These are phyloP conservation scores for Malus hybrid DNA, from an alignment of 331 rosid species.

Conservation along the genomic window DNA sequence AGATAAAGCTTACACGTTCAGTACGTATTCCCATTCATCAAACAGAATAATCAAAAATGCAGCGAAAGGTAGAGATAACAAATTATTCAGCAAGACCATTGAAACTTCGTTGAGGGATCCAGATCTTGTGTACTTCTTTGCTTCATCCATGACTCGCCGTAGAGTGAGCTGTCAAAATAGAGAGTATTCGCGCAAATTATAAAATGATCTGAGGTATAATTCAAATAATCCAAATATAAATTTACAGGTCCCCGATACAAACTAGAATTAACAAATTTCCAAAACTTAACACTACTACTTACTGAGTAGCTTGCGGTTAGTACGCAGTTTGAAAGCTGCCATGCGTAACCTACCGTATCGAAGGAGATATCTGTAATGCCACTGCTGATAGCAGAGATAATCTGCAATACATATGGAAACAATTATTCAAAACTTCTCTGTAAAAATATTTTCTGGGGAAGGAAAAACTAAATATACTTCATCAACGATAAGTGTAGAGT, in stretches of 20 bases:
- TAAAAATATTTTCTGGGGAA: neutral
- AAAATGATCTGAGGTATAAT: neutral
- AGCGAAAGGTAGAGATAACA: conserved; percentile 74
- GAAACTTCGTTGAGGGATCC: conserved; percentile 88
- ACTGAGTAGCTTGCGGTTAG: conserved; percentile 86
- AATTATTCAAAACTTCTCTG: neutral
- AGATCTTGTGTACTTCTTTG: conserved; percentile 62
- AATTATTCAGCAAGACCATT: conserved; percentile 90
- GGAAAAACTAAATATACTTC: neutral
- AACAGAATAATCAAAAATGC: conserved; percentile 51
- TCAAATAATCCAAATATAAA: neutral
- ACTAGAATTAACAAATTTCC: neutral
- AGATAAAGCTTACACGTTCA: conserved; percentile 51
- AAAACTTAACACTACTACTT: conserved; percentile 2
- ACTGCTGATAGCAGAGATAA: conserved; percentile 70
- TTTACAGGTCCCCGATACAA: conserved; percentile 4
- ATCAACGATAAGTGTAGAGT: neutral
- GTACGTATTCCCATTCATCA: conserved; percentile 71
- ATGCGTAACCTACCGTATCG: conserved; percentile 60
- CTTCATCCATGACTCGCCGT: conserved; percentile 80
- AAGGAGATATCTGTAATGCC: conserved; percentile 81
- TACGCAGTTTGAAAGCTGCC: conserved; percentile 75
- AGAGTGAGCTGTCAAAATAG: conserved; percentile 54
- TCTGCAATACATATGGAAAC: conserved; percentile 33
- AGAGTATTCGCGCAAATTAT: neutral